Conservation (phyloP, 495 filamentous ascomycete genomes). For the Talaromyces liani region DNA sequence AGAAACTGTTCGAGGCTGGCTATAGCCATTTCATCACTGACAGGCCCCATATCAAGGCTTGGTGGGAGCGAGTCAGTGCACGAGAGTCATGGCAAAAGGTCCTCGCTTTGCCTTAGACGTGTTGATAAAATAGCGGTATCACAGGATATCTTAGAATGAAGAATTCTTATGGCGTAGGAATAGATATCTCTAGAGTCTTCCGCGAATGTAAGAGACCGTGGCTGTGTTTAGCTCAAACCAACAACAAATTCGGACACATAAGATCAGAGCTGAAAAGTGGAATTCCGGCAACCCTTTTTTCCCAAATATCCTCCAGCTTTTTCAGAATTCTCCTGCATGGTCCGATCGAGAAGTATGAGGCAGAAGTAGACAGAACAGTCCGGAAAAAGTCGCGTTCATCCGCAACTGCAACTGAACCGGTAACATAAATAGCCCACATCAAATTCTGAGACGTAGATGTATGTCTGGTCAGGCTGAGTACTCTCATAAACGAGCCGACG, state of each 20-base stretch:
- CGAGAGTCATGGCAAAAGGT: conserved; percentile 1
- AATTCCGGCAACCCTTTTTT: background rate
- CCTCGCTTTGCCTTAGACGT: background rate
- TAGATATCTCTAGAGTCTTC: too few relatives aligned
- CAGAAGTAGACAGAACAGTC: background rate
- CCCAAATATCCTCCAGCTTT: background rate
- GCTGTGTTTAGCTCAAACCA: background rate
- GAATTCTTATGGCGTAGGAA: too few relatives aligned
- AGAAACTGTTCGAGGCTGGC: background rate
- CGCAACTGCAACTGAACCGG: background rate
- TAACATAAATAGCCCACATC: background rate
- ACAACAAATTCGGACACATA: background rate
- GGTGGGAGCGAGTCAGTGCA: background rate
- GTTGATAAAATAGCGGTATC: background rate
- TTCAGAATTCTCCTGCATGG: background rate
- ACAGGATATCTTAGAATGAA: background rate
- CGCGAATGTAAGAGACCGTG: too few relatives aligned
- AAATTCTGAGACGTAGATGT: background rate
- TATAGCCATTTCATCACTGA: background rate
- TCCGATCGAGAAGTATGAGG: background rate
- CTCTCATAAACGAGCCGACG: background rate
- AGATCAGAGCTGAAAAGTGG: background rate
- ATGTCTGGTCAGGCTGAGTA: background rate
- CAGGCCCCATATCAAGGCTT: conserved; percentile 1
- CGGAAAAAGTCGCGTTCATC: background rate